Evolutionary conservation across 192 early-diverging fungal genomes (phyloP), one percentile per base, ranked within the genome.

Genomic region (Rhizophlyctis rosea): DNA sequence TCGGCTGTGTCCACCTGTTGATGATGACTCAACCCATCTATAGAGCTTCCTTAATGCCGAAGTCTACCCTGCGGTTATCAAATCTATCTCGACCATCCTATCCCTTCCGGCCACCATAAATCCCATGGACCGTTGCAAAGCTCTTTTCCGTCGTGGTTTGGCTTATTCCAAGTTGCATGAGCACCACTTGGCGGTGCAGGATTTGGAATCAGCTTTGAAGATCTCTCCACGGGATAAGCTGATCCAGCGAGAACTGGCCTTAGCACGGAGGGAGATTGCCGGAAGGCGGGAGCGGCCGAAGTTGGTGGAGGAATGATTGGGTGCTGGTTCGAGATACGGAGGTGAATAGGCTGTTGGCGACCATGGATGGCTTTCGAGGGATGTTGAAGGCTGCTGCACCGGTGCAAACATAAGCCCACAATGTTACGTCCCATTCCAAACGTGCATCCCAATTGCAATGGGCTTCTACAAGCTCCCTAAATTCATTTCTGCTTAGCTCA

Each of bases 211-310:
- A 54, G 93, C 92, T 5, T 70, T 68, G 50, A 72, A 80, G 51
- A 69, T 91, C 34, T 81, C 83, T 47, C 84, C 89, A 1, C 72
- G 80, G 44, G 95, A 98, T 75, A 79, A 88, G 62, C 81, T 86
- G 56, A 88, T 98, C 30, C 66, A 74, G 50, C 80, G 84, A 35
- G 89, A 93, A 71, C 62, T 95, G 7, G 66, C 61, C 18, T 60
- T 72, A 4, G 73, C 69, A 14, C 75, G 80, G 39, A 60, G 69
- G 57, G 81, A 81, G 28, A 67, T 83, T 36, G 72, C 78, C 65
- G 86, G 87, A 5, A 82, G 88, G 36, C 69, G 77, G 51, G 86
- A 83, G 69, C 91, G 88, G 79, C 82, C 94, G 73, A 93, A 91
- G 87, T 78, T 87, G 62, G 85, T 87, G 49, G 94, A 87, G 62